Percentiles rank a stretch among this genome's conserved stretches.
phyloP scores from a whole-genome alignment of 345 rosid species.

The Odontarrhena argentea region DNA sequence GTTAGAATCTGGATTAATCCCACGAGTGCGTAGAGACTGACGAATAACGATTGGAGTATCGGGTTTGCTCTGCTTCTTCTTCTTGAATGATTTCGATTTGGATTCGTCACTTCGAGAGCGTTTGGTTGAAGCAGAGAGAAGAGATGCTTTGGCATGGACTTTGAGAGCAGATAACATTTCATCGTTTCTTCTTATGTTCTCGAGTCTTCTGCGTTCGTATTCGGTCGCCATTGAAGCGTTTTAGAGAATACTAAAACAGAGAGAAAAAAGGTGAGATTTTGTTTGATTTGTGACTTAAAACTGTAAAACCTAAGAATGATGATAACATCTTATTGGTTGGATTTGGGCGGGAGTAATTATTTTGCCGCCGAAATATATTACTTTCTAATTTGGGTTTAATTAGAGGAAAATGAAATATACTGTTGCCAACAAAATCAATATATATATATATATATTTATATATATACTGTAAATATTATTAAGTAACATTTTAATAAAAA shows the following conservation, averaged over 20 bases:
- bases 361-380: constrained; percentile 29
- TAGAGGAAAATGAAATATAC: too few species aligned
- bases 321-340: constrained; percentile 11
- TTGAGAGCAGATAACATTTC: constrained; percentile 81
- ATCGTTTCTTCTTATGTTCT: constrained; percentile 73
- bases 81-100: constrained; percentile 40
- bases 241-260: neutral
- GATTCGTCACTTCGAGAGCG: constrained; percentile 49
- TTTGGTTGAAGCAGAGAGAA: constrained; percentile 57
- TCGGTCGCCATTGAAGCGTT: constrained; percentile 66
- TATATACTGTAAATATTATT: too few species aligned
- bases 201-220: constrained; percentile 76
- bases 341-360: constrained; percentile 27
- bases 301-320: constrained; percentile 6
- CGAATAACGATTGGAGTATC: constrained; percentile 58
- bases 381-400: too few species aligned
- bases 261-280: neutral
- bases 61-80: constrained; percentile 49
- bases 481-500: too few species aligned
- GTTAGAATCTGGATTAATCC: constrained; percentile 60
- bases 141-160: constrained; percentile 55
- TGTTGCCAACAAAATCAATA: too few species aligned
- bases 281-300: neutral
- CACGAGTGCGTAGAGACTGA: constrained; percentile 67
- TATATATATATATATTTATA: too few species aligned